Evolutionary conservation across 2,329 filamentous ascomycete species (phyloP), one percentile per base, ranked within the genome.

Genomic region (Aspergillus sp.): DNA sequence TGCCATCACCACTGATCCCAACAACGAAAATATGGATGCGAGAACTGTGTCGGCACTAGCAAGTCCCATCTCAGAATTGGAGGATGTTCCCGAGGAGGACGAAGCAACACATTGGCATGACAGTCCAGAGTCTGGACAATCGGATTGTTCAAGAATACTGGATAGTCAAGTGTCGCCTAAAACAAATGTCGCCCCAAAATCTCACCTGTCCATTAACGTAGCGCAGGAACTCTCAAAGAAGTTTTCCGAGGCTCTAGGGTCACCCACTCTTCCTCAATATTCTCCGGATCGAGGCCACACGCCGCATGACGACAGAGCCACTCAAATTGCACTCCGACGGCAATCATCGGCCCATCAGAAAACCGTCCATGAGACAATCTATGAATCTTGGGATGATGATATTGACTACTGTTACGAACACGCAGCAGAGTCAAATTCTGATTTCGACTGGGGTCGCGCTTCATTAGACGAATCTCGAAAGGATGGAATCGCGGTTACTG

Each of bases 361-460:
- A 55, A 62, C 53, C 58, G 59, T 60, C 44, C 64, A 67, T 42
- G 70, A 71, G 30, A 68, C 69, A 32, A 62, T 73, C 36, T 71
- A 70, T 55, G 71, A 72, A 45, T 81, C 80, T 1, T 87, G 84
- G 84, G 84, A 87, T 64, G 83, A 84, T 39, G 83, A 85, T 58
- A 83, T 87, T 55, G 84, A 86, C 62, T 86, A 83, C 64, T 85
- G 82, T 64, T 86, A 86, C 62, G 81, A 85, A 59, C 80, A 85
- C 65, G 82, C 81, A 24, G 80, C 83, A 5, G 84, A 86, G 68
- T 83, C 84, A 2, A 81, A 83, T 52, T 85, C 81, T 61, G 78
- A 87, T 60, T 85, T 85, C 56, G 82, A 86, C 57, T 86, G 84
- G 83, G 76, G 80, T 55, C 74, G 66, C 50, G 65, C 60, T 50